Percentiles rank a stretch among this genome's conserved stretches.
These are phyloP conservation scores for Atkinsonella texensis DNA, from an alignment of 2,329 filamentous ascomycete genomes.

Conservation along the genomic window DNA sequence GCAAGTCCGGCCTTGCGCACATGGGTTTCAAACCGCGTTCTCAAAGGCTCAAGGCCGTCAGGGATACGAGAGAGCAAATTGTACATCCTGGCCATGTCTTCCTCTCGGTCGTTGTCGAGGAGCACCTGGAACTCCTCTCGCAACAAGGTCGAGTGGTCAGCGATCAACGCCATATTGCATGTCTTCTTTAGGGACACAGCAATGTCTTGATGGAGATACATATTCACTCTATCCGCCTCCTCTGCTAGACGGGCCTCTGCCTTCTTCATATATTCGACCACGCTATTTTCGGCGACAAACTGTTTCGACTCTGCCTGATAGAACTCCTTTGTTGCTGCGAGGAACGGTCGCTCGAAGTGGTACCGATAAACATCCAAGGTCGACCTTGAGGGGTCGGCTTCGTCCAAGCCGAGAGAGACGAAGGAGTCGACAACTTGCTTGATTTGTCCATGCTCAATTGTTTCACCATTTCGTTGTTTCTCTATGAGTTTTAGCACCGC, in stretches of 20 bases:
- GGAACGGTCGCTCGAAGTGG: conserved; percentile 88
- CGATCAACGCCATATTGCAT: conserved; percentile 82
- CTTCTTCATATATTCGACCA: conserved; percentile 99
- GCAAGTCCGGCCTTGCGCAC: conserved; percentile 80
- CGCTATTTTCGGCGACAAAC: conserved; percentile 91
- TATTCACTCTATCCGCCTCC: conserved; percentile 83
- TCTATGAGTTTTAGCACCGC: conserved; percentile 91
- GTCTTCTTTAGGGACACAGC: conserved; percentile 70
- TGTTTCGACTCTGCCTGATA: conserved; percentile 88
- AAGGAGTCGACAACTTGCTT: conserved; percentile 96
- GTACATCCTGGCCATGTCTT: conserved; percentile 96
- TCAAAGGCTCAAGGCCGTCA: conserved; percentile 80
- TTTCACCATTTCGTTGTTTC: conserved; percentile 94
- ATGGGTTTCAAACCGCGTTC: conserved; percentile 80
- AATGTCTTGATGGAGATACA: conserved; percentile 89
- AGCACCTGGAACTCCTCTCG: conserved; percentile 93
- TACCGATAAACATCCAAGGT: conserved; percentile 89
- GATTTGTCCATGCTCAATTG: conserved; percentile 92
- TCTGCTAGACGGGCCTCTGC: conserved; percentile 80
- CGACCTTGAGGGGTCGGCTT: conserved; percentile 83
- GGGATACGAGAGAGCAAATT: conserved; percentile 78
- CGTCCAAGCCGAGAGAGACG: conserved; percentile 86
- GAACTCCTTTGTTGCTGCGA: conserved; percentile 71
- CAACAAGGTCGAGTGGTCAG: conserved; percentile 73
- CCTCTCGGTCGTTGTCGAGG: conserved; percentile 85